Conservation (phyloP, 176 grass and related monocot genomes). For the Ampelocalamus luodianensis region DNA sequence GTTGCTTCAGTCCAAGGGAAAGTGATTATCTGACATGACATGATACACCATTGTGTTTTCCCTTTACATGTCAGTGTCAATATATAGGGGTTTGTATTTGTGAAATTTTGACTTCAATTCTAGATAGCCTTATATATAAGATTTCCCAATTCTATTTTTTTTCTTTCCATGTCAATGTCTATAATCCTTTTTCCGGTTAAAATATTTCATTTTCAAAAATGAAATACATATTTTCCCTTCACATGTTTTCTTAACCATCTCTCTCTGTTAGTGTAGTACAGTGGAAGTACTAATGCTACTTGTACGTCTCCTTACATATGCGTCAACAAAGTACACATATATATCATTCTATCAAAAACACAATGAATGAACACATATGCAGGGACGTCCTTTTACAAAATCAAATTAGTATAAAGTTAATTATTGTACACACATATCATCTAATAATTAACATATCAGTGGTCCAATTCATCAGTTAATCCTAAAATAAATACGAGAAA, state of each 20-base stretch:
- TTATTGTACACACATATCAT: not conserved
- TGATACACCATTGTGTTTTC: not conserved
- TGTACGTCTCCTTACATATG: not conserved
- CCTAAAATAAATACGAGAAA: conserved; percentile 14
- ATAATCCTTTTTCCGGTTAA: not conserved
- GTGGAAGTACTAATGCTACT: conserved; percentile 3
- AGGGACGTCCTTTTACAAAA: not conserved
- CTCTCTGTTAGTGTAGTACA: not conserved
- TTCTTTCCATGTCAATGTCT: not conserved
- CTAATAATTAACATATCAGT: conserved; percentile 18
- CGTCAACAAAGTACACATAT: not conserved
- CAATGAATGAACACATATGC: not conserved
- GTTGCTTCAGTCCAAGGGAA: conserved; percentile 34
- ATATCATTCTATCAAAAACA: not conserved
- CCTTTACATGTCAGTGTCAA: not conserved
- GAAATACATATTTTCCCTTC: not conserved
- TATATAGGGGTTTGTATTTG: not conserved
- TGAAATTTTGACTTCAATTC: not conserved
- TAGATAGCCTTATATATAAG: not conserved
- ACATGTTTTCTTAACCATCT: not conserved
- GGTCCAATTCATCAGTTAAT: not conserved
- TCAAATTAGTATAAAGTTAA: not conserved
- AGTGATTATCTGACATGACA: conserved; percentile 10
- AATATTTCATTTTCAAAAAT: not conserved
- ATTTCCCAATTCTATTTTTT: conserved; percentile 13